Base-by-base conservation (phyloP, 371 early-diverging fungal species). In the Mortierella sp. region DNA sequence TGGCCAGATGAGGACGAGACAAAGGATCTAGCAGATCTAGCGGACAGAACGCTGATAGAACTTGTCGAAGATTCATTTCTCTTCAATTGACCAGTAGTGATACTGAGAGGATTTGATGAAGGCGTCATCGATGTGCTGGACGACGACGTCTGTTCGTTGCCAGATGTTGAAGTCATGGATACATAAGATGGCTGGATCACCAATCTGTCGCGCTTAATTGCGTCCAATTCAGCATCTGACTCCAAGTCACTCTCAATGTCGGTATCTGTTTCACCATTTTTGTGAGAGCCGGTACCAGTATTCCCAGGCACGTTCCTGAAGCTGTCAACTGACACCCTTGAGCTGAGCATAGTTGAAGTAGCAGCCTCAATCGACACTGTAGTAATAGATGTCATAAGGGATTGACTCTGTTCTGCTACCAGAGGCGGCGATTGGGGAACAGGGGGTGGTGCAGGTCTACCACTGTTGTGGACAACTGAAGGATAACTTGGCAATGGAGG, bases 291-390 rank as follows among this genome's bases (percentile, higher is more conserved):
- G 14, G n/a, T 12, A 30, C 47, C 54, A 12, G 45, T 14, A 12
- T 68, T 28, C n/a, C 83, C 77, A 39, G 76, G 83, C 2, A 81
- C 76, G 30, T 72, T 81, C 64, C 65, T 72, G 65, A 81, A 81
- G 40, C 83, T 81, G 6, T 69, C 83, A 3, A 76, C 73, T 5
- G 83, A 81, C 4, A 76, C 67, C 39, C 83, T 76, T 24, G 76
- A 70, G 58, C 70, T 80, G 14, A 67, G 69, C 24, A 81, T 39
- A 2, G 70, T 70, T 28, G 77, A 71, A 0, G 73, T 76, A 12
- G 76, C 43, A 49, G 83, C 83, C 28, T 81, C 77, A 52, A 81
- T 81, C 5, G 83, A 81, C 6, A 81, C 76, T 1, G 73, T 81
- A 2, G 73, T 81, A 22, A 81, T 47, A 5, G 75, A 67, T 30